phyloP scores from a whole-genome alignment of 805 yeast genomes.

The Wickerhamomyces subpelliculosus region DNA sequence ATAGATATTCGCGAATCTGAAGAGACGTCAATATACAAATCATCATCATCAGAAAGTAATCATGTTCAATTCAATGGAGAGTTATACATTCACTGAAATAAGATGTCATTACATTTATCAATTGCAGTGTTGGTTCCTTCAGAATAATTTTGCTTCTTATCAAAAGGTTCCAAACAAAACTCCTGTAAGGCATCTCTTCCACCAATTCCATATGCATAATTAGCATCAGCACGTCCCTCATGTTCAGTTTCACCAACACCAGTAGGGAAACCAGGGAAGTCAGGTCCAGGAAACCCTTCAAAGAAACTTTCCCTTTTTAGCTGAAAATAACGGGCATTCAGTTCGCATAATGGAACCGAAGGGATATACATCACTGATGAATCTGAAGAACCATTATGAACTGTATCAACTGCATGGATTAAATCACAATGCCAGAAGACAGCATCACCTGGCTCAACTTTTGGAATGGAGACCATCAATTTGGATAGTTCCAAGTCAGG shows the following conservation, averaged over 20 bases:
- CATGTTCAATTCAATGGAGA: too few species aligned
- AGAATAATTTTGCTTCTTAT: background rate
- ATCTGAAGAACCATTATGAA: constrained; percentile 26
- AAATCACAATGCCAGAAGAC: constrained; percentile 39
- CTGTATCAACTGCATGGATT: constrained; percentile 34
- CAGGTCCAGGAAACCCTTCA: constrained; percentile 15
- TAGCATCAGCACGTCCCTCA: background rate
- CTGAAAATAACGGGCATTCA: constrained; percentile 10
- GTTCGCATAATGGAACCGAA: constrained; percentile 25
- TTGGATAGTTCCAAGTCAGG: constrained; percentile 22
- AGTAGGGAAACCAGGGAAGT: constrained; percentile 13
- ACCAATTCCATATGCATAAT: constrained; percentile 1
- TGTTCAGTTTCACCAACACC: constrained; percentile 1
- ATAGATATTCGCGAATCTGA: too few species aligned
- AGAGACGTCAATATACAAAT: too few species aligned
- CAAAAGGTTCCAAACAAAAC: constrained; percentile 2
- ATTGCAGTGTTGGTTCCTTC: background rate
- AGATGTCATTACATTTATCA: background rate
- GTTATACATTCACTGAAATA: too few species aligned
- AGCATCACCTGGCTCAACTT: constrained; percentile 34
- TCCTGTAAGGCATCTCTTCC: constrained; percentile 1
- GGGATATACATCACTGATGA: constrained; percentile 30
- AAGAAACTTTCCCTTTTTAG: constrained; percentile 14
- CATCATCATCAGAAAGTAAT: too few species aligned
- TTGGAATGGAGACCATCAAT: constrained; percentile 30